Evolutionary conservation across 2,329 filamentous ascomycete genomes (phyloP), one percentile per base, ranked within the genome.

Genomic region (Fusarium chaquense): DNA sequence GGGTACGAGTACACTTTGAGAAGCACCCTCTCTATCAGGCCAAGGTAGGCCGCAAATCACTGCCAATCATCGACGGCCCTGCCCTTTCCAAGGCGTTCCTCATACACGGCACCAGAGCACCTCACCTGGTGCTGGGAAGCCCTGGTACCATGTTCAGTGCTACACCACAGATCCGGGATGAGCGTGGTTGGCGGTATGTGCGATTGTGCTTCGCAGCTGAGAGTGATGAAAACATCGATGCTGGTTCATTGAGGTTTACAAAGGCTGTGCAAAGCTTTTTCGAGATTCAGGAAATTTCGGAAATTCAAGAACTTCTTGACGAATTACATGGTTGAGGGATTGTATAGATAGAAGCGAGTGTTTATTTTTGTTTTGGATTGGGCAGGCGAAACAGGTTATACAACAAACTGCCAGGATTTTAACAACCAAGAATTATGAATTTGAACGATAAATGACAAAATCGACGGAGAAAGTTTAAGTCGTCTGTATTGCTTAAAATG

Each of bases 201-300:
- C 84, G 94, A 16, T 76, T 98, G 36, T 97, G 93, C 80, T 98
- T 97, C 80, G 93, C 93, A 2, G 93, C 94, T 2, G 91, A 94
- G 79, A 84, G 87, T n/a, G 90, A 91, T 57, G 89, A 91, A 40
- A 87, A 91, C 41, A 82, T 97, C 7, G 86, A 85, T 26, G 79
- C 80, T 7, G 88, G 89, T 67, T 89, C 87, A 9, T 81, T 86
- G 75, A 81, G 90, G 28, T 89, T 97, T 74, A 89, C 87, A 1
- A 84, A 89, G 35, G 93, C 90, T 0, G 85, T 93, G 22, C 85
- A 89, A 62, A 85, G 83, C 26, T 98, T 97, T 78, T 97, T 92
- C 90, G 84, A 86, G 68, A 89, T 96, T 72, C 92, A 90, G 82
- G 85, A 87, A 54, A 84, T 85, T 67, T 83, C 84, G 36, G 84